Evolutionary conservation across 2,329 filamentous ascomycete genomes (phyloP), one percentile per base, ranked within the genome.

Genomic region (Claviceps sp.): DNA sequence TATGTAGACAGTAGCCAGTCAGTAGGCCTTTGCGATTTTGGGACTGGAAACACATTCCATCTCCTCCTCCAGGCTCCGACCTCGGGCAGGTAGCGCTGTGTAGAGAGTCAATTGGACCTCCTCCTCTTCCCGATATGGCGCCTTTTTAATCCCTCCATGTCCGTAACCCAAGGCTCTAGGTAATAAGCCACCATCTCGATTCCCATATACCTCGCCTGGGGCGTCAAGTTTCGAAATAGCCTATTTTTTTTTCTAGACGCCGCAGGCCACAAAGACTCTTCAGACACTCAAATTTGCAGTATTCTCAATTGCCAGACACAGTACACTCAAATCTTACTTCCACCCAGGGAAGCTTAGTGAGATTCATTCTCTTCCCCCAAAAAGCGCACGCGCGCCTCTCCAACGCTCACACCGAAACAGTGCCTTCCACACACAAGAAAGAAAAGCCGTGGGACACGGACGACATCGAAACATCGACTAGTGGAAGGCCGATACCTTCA

Each of bases 401-500:
- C 11, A 26, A 26, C 2, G 16, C 14, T n/a, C 47, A 26, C 4
- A 49, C 52, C 47, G 30, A 50, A 56, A 58, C 52, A 41, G 89
- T 95, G 89, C 89, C 89, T 56, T 22, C 20, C 34, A 95, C 85
- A 58, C 82, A 95, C 71, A 85, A 95, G 56, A 85, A 80, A 59
- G 87, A 94, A 3, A 95, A 95, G 69, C 87, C 89, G 51, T 94
- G 90, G 90, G 90, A 96, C 63, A 95, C 90, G 52, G 90, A 94
- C 56, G 93, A 96, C 63, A 88, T 97, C 58, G 91, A 97, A 71
- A 95, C n/a, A n/a, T n/a, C n/a, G n/a, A n/a, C n/a, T n/a, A 96
- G 68, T 97, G 89, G 89, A 91, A 89, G 81, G 73, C 90, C 61
- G 89, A 95, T 41, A 71, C 82, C 30, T 97, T 97, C 71, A 91